A percentile compares a stretch with the other conserved stretches of the same genome.
phyloP scores from a whole-genome alignment of 352 stramenopile species.

The Phytophthora crassamura region DNA sequence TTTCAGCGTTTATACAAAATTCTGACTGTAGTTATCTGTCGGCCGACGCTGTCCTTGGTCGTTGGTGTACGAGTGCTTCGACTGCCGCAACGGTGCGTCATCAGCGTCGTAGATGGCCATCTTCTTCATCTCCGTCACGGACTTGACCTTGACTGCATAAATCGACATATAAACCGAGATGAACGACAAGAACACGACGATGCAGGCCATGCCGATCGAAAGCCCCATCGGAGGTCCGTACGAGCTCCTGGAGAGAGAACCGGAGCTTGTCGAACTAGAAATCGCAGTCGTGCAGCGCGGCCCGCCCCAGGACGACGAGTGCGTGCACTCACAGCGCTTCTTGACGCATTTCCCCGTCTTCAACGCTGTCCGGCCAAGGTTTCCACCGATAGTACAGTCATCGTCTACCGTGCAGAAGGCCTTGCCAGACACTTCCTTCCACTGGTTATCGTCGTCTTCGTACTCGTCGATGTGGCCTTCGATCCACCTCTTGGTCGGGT shows the following conservation, averaged over 20 bases:
- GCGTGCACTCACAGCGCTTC: slow-evolving; percentile 51
- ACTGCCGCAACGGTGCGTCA: slow-evolving; percentile 2
- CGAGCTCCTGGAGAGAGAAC: slow-evolving; percentile 20
- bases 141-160: slow-evolving; percentile 22
- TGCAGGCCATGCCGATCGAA: slow-evolving; percentile 34
- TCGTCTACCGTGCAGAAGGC: slow-evolving; percentile 51
- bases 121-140: slow-evolving; percentile 24
- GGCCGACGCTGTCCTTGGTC: slow-evolving; percentile 15
- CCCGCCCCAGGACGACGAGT: slow-evolving; percentile 47
- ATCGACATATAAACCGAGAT: slow-evolving; percentile 42
- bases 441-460: slow-evolving; percentile 56
- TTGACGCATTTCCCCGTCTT: slow-evolving; percentile 63
- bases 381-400: slow-evolving; percentile 62
- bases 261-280: slow-evolving; percentile 21
- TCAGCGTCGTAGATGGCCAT: background rate
- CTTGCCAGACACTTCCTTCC: slow-evolving; percentile 44
- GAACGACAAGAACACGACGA: slow-evolving; percentile 41
- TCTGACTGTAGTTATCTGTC: slow-evolving; percentile 35
- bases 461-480: slow-evolving; percentile 70
- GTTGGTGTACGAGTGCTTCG: slow-evolving; percentile 12
- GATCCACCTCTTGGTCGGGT: slow-evolving; percentile 75
- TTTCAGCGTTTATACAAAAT: slow-evolving; percentile 27
- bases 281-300: slow-evolving; percentile 50
- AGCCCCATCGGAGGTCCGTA: slow-evolving; percentile 50
- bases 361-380: slow-evolving; percentile 33